Conservation (phyloP, 2,329 filamentous ascomycete species). For the Polytolypa hystricis region DNA sequence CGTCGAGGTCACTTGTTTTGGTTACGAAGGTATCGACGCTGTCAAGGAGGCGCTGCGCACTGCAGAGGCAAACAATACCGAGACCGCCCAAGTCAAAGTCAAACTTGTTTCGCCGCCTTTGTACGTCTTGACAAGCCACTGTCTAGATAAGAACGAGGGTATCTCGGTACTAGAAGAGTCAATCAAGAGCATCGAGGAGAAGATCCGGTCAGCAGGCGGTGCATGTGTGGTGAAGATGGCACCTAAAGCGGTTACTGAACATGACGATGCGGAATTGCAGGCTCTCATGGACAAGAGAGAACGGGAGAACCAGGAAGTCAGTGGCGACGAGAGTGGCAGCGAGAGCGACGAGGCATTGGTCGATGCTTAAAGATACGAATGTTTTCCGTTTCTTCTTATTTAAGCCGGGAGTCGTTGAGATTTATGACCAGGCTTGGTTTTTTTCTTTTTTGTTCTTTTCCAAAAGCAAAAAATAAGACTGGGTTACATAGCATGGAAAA, state of each 20-base stretch:
- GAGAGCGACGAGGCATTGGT: constrained; percentile 85
- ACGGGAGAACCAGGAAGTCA: constrained; percentile 94
- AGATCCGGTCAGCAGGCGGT: constrained; percentile 68
- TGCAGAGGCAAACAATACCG: constrained; percentile 85
- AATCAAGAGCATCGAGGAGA: constrained; percentile 73
- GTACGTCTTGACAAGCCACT: constrained; percentile 92
- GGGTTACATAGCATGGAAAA: too few relatives aligned
- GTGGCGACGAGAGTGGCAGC: constrained; percentile 90
- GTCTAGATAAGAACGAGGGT: constrained; percentile 80
- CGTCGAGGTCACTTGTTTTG: constrained; percentile 89
- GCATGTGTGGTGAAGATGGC: constrained; percentile 91
- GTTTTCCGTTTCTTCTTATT: too few relatives aligned
- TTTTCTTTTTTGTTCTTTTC: too few relatives aligned
- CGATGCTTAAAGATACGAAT: constrained; percentile 17
- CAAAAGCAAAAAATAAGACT: too few relatives aligned
- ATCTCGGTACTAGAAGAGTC: constrained; percentile 78
- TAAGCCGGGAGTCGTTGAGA: too few relatives aligned
- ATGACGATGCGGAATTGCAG: constrained; percentile 92
- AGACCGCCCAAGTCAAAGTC: constrained; percentile 92
- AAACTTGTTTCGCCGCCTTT: constrained; percentile 95
- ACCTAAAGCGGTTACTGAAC: constrained; percentile 97
- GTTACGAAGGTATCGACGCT: constrained; percentile 96
- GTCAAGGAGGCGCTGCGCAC: constrained; percentile 87
- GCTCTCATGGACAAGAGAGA: constrained; percentile 99
- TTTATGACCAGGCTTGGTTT: too few relatives aligned